Percentiles rank a stretch among this genome's conserved stretches.
Conservation (phyloP, 768 basidiomycete species). For the Dioszegia hungarica region DNA sequence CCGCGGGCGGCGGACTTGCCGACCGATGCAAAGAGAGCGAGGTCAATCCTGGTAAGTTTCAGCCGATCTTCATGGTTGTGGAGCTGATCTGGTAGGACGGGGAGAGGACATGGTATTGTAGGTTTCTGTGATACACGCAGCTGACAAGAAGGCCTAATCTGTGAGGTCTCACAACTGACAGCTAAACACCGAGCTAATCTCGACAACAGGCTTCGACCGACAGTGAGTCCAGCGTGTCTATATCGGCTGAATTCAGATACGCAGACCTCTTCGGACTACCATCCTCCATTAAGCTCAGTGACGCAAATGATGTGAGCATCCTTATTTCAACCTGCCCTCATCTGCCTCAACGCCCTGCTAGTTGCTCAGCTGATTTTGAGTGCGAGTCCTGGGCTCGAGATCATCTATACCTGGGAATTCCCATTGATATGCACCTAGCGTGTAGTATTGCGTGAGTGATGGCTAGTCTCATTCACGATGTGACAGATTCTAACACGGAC, state of each 20-base stretch:
- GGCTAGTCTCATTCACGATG: not conserved
- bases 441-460: conserved; percentile 13
- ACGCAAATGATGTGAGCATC: not conserved
- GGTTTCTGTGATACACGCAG: not conserved
- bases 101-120: conserved; percentile 18
- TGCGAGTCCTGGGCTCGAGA: conserved; percentile 11
- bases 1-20: not conserved
- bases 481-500: not conserved
- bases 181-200: too few relatives aligned
- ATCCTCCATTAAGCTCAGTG: not conserved
- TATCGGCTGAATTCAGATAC: conserved; percentile 3
- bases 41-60: conserved; percentile 6
- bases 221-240: not conserved
- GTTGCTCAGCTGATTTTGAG: too few relatives aligned
- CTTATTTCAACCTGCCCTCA: too few relatives aligned
- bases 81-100: not conserved
- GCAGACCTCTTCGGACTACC: conserved; percentile 13
- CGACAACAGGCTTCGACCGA: conserved; percentile 9
- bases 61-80: too few relatives aligned
- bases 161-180: not conserved
- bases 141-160: conserved; percentile 2
- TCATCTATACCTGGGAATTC: conserved; percentile 8
- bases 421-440: conserved; percentile 13
- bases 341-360: too few relatives aligned
- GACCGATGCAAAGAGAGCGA: conserved; percentile 3